Evolutionary conservation across 495 filamentous ascomycete genomes (phyloP).

Genomic region (Lasiosphaeriaceae sp.): DNA sequence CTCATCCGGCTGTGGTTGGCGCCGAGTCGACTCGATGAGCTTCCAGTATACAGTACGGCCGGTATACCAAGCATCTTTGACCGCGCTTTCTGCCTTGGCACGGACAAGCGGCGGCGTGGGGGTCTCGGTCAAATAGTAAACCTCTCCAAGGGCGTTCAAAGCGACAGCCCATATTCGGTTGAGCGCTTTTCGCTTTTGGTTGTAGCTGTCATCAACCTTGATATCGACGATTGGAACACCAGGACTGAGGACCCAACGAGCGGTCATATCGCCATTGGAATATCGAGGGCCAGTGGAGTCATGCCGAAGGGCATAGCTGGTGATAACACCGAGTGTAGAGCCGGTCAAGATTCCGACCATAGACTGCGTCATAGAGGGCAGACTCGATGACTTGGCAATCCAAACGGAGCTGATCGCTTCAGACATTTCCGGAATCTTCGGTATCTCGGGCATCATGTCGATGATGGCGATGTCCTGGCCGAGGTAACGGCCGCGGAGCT

Average conservation of each 20-base stretch:
- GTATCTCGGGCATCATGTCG: constrained; percentile 60
- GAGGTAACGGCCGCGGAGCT: constrained; percentile 75
- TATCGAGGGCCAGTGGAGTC: constrained; percentile 62
- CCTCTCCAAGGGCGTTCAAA: constrained; percentile 87
- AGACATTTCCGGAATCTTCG: constrained; percentile 55
- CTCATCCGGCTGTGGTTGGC: constrained; percentile 61
- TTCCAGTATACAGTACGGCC: constrained; percentile 78
- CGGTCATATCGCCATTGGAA: constrained; percentile 71
- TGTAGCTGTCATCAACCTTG: constrained; percentile 78
- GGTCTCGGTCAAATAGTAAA: constrained; percentile 74
- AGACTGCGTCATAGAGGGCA: constrained; percentile 70
- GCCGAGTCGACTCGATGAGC: constrained; percentile 69
- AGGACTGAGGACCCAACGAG: constrained; percentile 83
- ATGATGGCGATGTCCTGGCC: constrained; percentile 45
- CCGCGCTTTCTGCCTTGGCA: constrained; percentile 50
- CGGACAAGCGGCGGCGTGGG: constrained; percentile 43
- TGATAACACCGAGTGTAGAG: constrained; percentile 81
- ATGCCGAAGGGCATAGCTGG: constrained; percentile 73
- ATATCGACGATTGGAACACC: constrained; percentile 89
- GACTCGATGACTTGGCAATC: constrained; percentile 78
- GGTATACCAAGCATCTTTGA: constrained; percentile 67
- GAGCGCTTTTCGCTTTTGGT: constrained; percentile 58
- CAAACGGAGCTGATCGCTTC: constrained; percentile 75
- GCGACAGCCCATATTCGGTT: constrained; percentile 79
- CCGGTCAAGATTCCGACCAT: constrained; percentile 79